Evolutionary conservation across 495 filamentous ascomycete genomes (phyloP).

Genomic region (Penicillium parvum): DNA sequence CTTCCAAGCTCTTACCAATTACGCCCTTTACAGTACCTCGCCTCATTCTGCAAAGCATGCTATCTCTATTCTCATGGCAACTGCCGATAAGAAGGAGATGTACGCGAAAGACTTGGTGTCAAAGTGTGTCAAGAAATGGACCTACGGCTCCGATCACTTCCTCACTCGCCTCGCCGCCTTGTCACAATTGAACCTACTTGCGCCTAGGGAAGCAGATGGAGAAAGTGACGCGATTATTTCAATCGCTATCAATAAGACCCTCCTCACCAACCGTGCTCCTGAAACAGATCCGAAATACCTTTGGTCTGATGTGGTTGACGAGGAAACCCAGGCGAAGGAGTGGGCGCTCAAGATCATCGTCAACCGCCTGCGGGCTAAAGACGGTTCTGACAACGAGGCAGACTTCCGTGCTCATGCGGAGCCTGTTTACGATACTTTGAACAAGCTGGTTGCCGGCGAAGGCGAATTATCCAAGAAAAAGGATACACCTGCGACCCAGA

Average conservation of each 20-base stretch:
- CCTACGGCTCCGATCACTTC: slow-evolving; percentile 69
- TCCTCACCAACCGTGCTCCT: slow-evolving; percentile 62
- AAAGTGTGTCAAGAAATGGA: slow-evolving; percentile 69
- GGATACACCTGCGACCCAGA: slow-evolving; percentile 69
- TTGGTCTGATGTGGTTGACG: slow-evolving; percentile 73
- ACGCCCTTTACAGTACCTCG: slow-evolving; percentile 75
- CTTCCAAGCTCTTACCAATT: slow-evolving; percentile 69
- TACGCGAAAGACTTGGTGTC: slow-evolving; percentile 78
- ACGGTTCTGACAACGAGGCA: slow-evolving; percentile 45
- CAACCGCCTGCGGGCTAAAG: slow-evolving; percentile 72
- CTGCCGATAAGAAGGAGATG: slow-evolving; percentile 77
- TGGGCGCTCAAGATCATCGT: slow-evolving; percentile 88
- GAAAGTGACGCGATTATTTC: slow-evolving; percentile 71
- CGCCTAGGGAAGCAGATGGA: slow-evolving; percentile 66
- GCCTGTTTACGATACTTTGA: slow-evolving; percentile 73
- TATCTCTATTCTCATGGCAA: slow-evolving; percentile 79
- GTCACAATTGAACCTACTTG: slow-evolving; percentile 77
- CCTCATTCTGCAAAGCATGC: slow-evolving; percentile 88
- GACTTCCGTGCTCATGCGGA: slow-evolving; percentile 60
- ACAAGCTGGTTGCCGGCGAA: slow-evolving; percentile 63
- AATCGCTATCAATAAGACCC: slow-evolving; percentile 69
- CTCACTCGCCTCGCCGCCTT: slow-evolving; percentile 80
- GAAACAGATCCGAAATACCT: slow-evolving; percentile 41
- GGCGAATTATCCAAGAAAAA: slow-evolving; percentile 75
- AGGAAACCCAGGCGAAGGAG: slow-evolving; percentile 77